Base-by-base conservation (phyloP, 192 early-diverging fungal species). In the Lunasporangiospora selenospora region DNA sequence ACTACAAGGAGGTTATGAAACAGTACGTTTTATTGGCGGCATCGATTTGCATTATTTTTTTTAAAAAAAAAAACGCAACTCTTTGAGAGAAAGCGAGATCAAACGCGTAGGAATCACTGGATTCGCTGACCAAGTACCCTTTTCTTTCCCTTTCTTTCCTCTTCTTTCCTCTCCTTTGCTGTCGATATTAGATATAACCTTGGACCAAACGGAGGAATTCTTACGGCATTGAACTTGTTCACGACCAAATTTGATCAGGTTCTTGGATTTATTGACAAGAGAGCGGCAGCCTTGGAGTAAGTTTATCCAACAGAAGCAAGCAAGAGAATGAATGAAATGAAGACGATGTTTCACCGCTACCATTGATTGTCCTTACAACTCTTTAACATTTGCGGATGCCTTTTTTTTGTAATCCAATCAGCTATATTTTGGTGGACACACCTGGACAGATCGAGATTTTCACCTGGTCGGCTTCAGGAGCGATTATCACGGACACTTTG, bases 401-500 rank as follows among this genome's bases (percentile, higher is more conserved):
- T 37, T 47, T 34, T 19, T 36, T 53, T 16, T 31, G 21, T 54
- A 26, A 27, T 11, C 23, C 24, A 41, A 39, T 31, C 76, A 92
- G 91, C 53, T 87, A 93, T 66, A 85, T 95, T 40, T 71, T 95
- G 23, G 81, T 94, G 39, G 97, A 99, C 75, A 99, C 97, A 13
- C 97, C 97, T 34, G 97, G 97, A 13, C 97, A 99, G 76, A 99
- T 99, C 65, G 97, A 99, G 79, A 96, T 97, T 56, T 99, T 99
- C 71, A 99, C 97, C 16, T 99, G 97, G 97, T 96, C 94, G 39
- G 97, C 97, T 8, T 93, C 92, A 19, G 97, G 97, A 12, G 80
- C 92, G 31, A 97, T 99, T 59, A 97, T 99, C 62, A 97, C 95
- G 2, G 95, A 96, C 58, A 90, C 95, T 0, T 69, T 99, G 44